Evolutionary conservation across 2,329 filamentous ascomycete genomes (phyloP), one percentile per base, ranked within the genome.

Genomic region (Colletotrichum caudatum): DNA sequence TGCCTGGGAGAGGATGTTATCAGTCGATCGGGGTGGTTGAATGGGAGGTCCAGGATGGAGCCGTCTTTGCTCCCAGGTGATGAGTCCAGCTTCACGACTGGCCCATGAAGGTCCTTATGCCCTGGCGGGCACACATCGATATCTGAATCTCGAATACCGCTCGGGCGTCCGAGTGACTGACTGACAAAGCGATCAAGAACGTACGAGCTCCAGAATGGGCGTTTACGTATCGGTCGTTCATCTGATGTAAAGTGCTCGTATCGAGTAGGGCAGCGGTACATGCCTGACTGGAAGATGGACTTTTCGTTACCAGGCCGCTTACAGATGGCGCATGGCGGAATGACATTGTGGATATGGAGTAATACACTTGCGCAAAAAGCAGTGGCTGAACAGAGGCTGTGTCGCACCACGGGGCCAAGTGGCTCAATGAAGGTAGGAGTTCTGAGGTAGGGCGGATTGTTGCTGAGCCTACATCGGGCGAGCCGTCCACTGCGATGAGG

Each of bases 191-290:
- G 76, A 58, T 83, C 82, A 0, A 83, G 70, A 1, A 81, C 77
- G 57, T 83, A 83, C 0, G 79, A 76, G 58, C 78, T 80, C 81
- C 82, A 84, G 56, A 83, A 79, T 7, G 83, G 78, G n/a, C 82
- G 76, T 68, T 83, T 82, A 18, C 82, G 78, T 26, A 83, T 80
- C 16, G 79, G 77, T 14, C 78, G 73, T 20, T 73, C 74, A 12
- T 76, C 74, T 1, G 51, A 62, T 1, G 82, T 81, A 12, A 87
- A 79, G 63, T 86, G 80, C 12, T 79, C 78, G 70, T 87, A 88
- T 8, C 86, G 84, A 66, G 84, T 83, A 0, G 86, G 86, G 73
- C 86, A 87, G 3, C 86, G 80, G 74, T 88, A 85, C 8, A 87
- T 79, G 5, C 86, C 86, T 1, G 84, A 82, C 73, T 87, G 85